Percentiles rank a stretch among this genome's conserved stretches.
phyloP scores from a whole-genome alignment of 345 rosid genomes.

The Geranium rotundifolium region DNA sequence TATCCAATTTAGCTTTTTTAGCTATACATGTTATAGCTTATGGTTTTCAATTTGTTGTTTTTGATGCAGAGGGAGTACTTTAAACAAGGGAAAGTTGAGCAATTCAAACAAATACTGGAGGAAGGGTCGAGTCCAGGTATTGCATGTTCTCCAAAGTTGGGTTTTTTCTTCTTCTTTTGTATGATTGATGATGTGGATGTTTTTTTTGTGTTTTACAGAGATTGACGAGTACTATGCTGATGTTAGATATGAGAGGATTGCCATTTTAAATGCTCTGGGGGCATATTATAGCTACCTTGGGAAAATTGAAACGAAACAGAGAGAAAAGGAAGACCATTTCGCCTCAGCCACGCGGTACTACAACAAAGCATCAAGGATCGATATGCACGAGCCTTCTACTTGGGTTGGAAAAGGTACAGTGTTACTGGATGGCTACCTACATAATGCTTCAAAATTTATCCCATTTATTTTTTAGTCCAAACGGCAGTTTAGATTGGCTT shows the following conservation, averaged over 20 bases:
- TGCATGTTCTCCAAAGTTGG: neutral
- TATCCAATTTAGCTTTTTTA: neutral
- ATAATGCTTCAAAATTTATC: neutral
- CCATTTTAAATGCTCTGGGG: conserved; percentile 86
- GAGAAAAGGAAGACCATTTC: conserved; percentile 89
- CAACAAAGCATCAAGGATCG: conserved; percentile 88
- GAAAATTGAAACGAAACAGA: conserved; percentile 72
- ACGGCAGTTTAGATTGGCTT: neutral
- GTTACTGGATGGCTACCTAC: neutral
- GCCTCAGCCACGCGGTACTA: conserved; percentile 76
- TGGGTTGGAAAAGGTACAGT: conserved; percentile 93
- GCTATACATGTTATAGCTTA: neutral
- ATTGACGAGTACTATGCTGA: conserved; percentile 97
- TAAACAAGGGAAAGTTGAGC: conserved; percentile 87
- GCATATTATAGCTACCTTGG: conserved; percentile 91
- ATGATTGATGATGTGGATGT: neutral
- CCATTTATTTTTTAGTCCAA: neutral
- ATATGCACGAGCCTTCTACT: conserved; percentile 97
- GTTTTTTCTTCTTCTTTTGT: neutral
- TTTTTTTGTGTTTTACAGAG: conserved; percentile 31
- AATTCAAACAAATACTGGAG: conserved; percentile 85
- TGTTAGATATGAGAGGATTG: conserved; percentile 91
- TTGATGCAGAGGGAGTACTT: conserved; percentile 82
- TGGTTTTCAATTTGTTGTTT: neutral
- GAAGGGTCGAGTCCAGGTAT: conserved; percentile 96